phyloP scores from a whole-genome alignment of 768 basidiomycete genomes.

The Serendipita sp. region DNA sequence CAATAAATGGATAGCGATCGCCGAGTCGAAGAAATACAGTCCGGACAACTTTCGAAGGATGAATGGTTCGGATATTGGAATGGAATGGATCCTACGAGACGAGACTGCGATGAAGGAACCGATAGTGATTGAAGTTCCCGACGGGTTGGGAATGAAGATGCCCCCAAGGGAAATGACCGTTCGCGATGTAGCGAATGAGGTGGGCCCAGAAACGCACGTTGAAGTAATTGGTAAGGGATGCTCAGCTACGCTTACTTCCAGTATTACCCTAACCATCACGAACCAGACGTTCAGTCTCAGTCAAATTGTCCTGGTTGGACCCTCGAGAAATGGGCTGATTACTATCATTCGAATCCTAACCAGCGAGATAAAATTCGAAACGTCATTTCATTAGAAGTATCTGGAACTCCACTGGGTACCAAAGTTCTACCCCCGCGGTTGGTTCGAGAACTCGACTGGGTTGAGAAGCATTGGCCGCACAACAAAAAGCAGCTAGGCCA shows the following conservation, averaged over 20 bases:
- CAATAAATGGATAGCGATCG: conserved; percentile 49
- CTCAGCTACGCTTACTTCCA: too few species aligned
- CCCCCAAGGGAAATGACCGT: conserved; percentile 58
- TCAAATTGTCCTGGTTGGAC: conserved; percentile 79
- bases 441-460: conserved; percentile 88
- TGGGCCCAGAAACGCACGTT: conserved; percentile 64
- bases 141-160: conserved; percentile 85
- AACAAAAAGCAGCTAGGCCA: conserved; percentile 53
- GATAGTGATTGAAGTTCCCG: conserved; percentile 59
- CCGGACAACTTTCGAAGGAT: conserved; percentile 50
- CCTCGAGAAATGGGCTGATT: conserved; percentile 79
- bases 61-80: conserved; percentile 46
- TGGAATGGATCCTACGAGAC: conserved; percentile 63
- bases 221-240: conserved; percentile 69
- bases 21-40: conserved; percentile 51
- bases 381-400: conserved; percentile 90
- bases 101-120: conserved; percentile 67
- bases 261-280: not conserved
- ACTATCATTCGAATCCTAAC: conserved; percentile 52
- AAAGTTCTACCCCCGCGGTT: conserved; percentile 69
- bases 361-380: conserved; percentile 79
- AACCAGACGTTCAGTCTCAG: conserved; percentile 69
- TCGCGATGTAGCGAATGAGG: conserved; percentile 58
- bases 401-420: conserved; percentile 66
- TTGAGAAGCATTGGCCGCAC: conserved; percentile 86